Percentiles rank a stretch among this genome's conserved stretches.
phyloP scores from a whole-genome alignment of 2,329 filamentous ascomycete species.

The Arthrobotrys pseudoclavata region DNA sequence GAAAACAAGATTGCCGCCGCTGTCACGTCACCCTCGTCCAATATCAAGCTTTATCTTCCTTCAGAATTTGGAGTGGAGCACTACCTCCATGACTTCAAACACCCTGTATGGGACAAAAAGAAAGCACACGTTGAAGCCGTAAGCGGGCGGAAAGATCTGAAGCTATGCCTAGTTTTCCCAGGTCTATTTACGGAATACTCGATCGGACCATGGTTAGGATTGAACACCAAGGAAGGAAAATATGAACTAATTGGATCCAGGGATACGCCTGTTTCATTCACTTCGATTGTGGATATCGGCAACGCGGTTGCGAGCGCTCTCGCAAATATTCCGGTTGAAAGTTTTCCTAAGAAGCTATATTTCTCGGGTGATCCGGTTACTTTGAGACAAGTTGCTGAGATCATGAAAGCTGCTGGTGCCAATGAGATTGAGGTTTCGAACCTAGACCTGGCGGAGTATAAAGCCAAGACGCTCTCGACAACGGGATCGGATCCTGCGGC shows the following conservation, averaged over 20 bases:
- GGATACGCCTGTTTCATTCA: constrained; percentile 64
- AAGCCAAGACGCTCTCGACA: constrained; percentile 61
- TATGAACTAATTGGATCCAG: constrained; percentile 64
- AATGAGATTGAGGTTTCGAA: constrained; percentile 62
- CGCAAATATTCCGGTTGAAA: constrained; percentile 57
- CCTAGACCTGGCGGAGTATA: constrained; percentile 63
- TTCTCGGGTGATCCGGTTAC: constrained; percentile 64
- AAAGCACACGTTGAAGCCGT: constrained; percentile 64
- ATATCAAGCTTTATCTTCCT: constrained; percentile 65
- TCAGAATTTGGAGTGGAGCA: constrained; percentile 67
- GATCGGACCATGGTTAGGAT: constrained; percentile 65
- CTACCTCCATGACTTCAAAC: constrained; percentile 65
- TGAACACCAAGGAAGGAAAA: constrained; percentile 63
- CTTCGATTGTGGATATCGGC: constrained; percentile 64
- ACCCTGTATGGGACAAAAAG: constrained; percentile 65
- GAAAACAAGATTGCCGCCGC: constrained; percentile 44
- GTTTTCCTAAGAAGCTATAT: constrained; percentile 63
- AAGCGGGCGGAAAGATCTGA: constrained; percentile 57
- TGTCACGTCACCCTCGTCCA: constrained; percentile 50
- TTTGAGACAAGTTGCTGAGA: constrained; percentile 62
- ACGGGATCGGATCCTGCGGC: constrained; percentile 62
- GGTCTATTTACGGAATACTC: constrained; percentile 65
- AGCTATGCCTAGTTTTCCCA: constrained; percentile 64
- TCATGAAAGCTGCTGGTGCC: constrained; percentile 62
- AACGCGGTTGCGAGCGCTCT: constrained; percentile 63